Base-by-base conservation (phyloP, 192 early-diverging fungal species). In the Ramicandelaber brevisporus region DNA sequence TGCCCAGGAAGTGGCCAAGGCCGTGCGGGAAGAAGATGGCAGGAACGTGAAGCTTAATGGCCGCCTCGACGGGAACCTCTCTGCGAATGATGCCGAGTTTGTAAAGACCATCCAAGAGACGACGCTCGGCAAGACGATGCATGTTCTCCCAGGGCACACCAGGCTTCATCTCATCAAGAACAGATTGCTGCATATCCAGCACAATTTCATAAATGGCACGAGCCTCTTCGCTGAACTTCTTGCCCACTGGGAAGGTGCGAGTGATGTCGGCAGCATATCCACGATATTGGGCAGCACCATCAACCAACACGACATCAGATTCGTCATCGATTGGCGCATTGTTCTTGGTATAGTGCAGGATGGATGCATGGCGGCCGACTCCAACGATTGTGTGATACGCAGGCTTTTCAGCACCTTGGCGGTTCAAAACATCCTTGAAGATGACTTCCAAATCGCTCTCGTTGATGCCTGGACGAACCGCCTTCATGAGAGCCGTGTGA, bases 191-290 rank as follows among this genome's bases (percentile, higher is more conserved):
- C 68, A 81, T 73, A n/a, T 67, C 59, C 17, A 83, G 59, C n/a
- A 79, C 77, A 24, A 83, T 52, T 36, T 59, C 47, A 48, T 93
- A 93, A 36, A 83, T 78, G 14, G 39, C 68, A 16, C 61, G 61
- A 30, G 64, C 70, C 39, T 75, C 65, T 9, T 46, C 38, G 6
- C 65, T 58, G 50, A 79, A 88, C 26, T 59, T 55, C 0, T 73
- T 68, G 28, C 70, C 72, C 18, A 71, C 59, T 0, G 88, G 88
- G 57, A 70, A 88, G 6, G 70, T 73, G 17, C 83, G 62, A 3
- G 88, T 93, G 43, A 93, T 79, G 37, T 93, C 88, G 8, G 68
- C 70, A 8, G 77, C 81, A 46, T 93, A 93, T 50, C 63, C 62
- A 23, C 68, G 38, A 27, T 41, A 50, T 32, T 85, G 75, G 37